Evolutionary conservation across 2,329 filamentous ascomycete species (phyloP).

Genomic region (Aspergillus udagawae): DNA sequence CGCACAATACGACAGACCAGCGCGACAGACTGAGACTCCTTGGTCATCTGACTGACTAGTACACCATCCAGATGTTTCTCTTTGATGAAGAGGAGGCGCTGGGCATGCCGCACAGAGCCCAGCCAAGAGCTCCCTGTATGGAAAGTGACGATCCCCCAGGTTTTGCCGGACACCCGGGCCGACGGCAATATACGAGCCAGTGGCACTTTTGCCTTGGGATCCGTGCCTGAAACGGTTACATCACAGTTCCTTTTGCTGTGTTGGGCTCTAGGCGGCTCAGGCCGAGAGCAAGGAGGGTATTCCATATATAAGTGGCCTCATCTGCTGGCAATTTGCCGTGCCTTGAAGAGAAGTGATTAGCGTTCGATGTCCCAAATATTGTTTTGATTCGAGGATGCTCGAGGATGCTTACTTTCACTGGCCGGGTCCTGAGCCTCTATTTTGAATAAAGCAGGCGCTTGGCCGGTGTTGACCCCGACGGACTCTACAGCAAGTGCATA

Average conservation of each 20-base stretch:
- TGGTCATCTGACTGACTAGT: background rate
- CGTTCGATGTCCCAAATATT: constrained; percentile 1
- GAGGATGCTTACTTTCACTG: constrained; percentile 6
- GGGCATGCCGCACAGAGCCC: background rate
- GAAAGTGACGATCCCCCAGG: constrained; percentile 2
- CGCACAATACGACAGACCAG: background rate
- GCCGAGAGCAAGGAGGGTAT: background rate
- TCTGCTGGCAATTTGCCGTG: constrained; percentile 16
- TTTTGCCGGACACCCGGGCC: constrained; percentile 19
- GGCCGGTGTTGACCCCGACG: background rate
- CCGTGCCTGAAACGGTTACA: constrained; percentile 9
- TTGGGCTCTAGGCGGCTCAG: constrained; percentile 1
- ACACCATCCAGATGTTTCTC: background rate
- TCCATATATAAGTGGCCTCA: constrained; percentile 7
- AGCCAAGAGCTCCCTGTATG: constrained; percentile 5
- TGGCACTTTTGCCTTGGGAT: background rate
- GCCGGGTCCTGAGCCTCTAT: background rate
- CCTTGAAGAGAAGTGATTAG: constrained; percentile 26
- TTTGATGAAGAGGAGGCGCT: background rate
- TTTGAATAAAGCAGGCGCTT: background rate
- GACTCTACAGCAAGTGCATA: background rate
- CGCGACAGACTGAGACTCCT: background rate
- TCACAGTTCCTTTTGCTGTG: background rate
- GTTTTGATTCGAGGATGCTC: constrained; percentile 17
- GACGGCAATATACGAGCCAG: constrained; percentile 4